These are phyloP conservation scores for Sugiyamaella sp. DNA, from an alignment of 1,139 yeast genomes.

Conservation along the genomic window DNA sequence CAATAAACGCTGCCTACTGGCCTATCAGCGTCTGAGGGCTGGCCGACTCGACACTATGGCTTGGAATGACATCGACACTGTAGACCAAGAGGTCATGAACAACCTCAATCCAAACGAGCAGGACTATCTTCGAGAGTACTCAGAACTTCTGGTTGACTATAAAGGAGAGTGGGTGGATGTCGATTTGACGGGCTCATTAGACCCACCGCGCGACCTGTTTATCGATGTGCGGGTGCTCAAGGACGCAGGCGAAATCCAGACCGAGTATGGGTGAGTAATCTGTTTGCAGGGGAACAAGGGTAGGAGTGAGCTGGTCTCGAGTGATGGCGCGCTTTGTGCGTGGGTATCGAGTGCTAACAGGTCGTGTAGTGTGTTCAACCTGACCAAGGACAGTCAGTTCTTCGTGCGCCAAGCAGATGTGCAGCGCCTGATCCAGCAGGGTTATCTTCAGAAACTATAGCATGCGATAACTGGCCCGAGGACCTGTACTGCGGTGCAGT, in stretches of 20 bases:
- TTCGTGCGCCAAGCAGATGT: constrained; percentile 94
- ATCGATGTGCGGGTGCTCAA: constrained; percentile 90
- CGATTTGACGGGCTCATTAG: constrained; percentile 85
- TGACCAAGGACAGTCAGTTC: constrained; percentile 94
- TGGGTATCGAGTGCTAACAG: neutral
- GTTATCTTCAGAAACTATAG: constrained; percentile 79
- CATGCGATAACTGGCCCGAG: too few species aligned
- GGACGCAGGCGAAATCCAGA: constrained; percentile 96
- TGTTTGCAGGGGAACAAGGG: neutral
- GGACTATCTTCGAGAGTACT: constrained; percentile 72
- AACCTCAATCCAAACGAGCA: constrained; percentile 78
- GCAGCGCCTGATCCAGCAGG: constrained; percentile 91
- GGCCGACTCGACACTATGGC: constrained; percentile 66
- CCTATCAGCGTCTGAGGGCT: constrained; percentile 76
- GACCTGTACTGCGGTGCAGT: too few species aligned
- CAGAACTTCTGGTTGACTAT: constrained; percentile 70
- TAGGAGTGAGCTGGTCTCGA: too few species aligned
- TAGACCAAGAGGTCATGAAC: constrained; percentile 43
- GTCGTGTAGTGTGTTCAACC: constrained; percentile 62
- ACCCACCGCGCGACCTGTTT: constrained; percentile 89
- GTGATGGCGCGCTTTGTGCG: neutral
- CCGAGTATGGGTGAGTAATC: constrained; percentile 73
- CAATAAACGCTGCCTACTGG: constrained; percentile 84
- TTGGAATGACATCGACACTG: constrained; percentile 59
- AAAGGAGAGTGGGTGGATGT: constrained; percentile 81